Evolutionary conservation across 2,329 filamentous ascomycete genomes (phyloP).

Genomic region (Aspergillaceae sp.): DNA sequence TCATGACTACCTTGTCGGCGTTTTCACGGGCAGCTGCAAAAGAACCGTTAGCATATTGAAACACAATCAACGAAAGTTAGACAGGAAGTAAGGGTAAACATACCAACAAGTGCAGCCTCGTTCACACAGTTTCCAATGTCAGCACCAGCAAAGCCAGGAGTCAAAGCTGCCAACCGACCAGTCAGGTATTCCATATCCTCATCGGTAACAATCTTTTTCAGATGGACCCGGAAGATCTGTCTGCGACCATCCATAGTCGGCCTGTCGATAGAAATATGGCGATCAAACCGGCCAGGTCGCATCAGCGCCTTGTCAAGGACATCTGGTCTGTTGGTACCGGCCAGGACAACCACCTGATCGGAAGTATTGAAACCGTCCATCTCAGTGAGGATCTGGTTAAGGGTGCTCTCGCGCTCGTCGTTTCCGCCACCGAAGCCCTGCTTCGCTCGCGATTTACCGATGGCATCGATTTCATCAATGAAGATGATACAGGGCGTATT

Average conservation of each 20-base stretch:
- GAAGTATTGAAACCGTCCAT: conserved; percentile 99
- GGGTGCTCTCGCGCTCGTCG: conserved; percentile 90
- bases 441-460: conserved; percentile 81
- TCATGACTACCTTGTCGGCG: conserved; percentile 73
- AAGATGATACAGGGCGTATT: conserved; percentile 98
- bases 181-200: conserved; percentile 83
- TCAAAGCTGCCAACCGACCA: conserved; percentile 82
- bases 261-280: conserved; percentile 89
- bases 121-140: conserved; percentile 99
- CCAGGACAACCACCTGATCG: conserved; percentile 92
- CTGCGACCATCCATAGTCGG: conserved; percentile 95
- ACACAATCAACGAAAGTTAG: not conserved
- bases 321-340: conserved; percentile 92
- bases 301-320: conserved; percentile 91
- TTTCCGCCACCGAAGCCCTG: conserved; percentile 81
- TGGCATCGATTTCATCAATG: conserved; percentile 98
- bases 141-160: conserved; percentile 91
- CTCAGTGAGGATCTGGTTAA: conserved; percentile 97
- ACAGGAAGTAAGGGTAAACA: conserved; percentile 26
- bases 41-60: conserved; percentile 32
- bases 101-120: conserved; percentile 92
- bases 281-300: conserved; percentile 92
- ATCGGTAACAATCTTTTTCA: conserved; percentile 87
- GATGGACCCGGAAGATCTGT: conserved; percentile 91
- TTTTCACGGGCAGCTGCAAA: conserved; percentile 67